Conservation (phyloP, 495 filamentous ascomycete species). For the Chaetomium fimeti region DNA sequence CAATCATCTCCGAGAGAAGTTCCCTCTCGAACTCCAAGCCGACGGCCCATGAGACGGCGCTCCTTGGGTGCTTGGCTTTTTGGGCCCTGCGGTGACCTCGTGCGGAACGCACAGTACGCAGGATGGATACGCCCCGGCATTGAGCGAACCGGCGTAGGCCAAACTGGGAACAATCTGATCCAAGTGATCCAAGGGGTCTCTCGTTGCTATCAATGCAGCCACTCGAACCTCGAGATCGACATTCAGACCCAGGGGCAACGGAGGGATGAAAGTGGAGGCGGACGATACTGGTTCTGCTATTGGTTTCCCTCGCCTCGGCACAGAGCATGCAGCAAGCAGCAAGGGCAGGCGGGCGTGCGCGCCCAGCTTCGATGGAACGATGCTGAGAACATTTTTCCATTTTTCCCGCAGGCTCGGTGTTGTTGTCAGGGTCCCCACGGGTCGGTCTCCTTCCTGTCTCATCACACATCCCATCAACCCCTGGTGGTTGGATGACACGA, state of each 20-base stretch:
- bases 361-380: conserved; percentile 9
- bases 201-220: not conserved
- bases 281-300: not conserved
- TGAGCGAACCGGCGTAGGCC: not conserved
- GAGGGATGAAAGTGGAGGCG: too few species aligned
- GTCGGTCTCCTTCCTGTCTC: not conserved
- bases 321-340: conserved; percentile 14
- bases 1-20: conserved; percentile 1
- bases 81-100: not conserved
- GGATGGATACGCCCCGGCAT: not conserved
- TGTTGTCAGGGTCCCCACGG: conserved; percentile 7
- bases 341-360: not conserved
- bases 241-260: too few species aligned
- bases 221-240: not conserved
- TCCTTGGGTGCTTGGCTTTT: not conserved
- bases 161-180: not conserved
- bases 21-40: not conserved
- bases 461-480: conserved; percentile 13
- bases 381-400: conserved; percentile 8
- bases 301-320: conserved; percentile 13
- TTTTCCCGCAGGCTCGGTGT: conserved; percentile 6
- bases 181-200: not conserved
- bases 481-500: conserved; percentile 4
- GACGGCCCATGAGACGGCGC: not conserved
- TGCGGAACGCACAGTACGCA: conserved; percentile 1